Base-by-base conservation (phyloP, 2,329 filamentous ascomycete genomes). In the Fusarium temperatum region DNA sequence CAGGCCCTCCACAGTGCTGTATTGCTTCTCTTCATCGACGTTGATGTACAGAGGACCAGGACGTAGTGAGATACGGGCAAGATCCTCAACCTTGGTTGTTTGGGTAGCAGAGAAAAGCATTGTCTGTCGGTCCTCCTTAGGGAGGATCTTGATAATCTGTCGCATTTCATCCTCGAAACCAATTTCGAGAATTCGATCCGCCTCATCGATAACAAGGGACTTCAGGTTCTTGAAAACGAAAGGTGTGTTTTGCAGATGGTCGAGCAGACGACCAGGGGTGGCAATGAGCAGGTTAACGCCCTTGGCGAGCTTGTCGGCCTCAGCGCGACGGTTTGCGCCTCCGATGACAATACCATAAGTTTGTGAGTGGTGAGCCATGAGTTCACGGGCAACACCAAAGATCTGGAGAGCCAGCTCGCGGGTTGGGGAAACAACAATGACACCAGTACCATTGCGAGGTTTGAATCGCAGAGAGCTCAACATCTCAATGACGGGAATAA, bases 61-160 rank as follows among this genome's bases (percentile, higher is more conserved):
- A 41, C 95, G 91, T 54, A 99, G 88, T 9, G 96, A 99, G 80
- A 99, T 97, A 73, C 96, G 89, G 3, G 96, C 96, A 62, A 99
- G 88, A 83, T 99, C 96, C 84, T 98, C 96, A 76, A 99, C 96
- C 85, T 99, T 98, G 63, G 96, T 98, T 7, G 96, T 99, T 83
- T 98, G 96, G 9, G 96, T 99, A 20, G 96, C 96, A 20, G 95
- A 98, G 87, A 99, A 99, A n/a, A 99, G 89, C 92, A 97, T 96
- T 0, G 95, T 98, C 84, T 98, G 96, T 68, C 96, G 88, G 75
- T 95, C 91, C 66, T 97, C 92, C 76, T 92, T 93, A 53, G 95
- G 94, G 24, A 98, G 86, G 63, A 98, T 96, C 87, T 97, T 97
- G 83, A 98, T 92, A 77, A 99, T 98, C 82, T 97, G 93, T 74